Percentiles rank a stretch among this genome's conserved stretches.
These are phyloP conservation scores for Naganishia albida DNA, from an alignment of 1,284 basidiomycete genomes.

Conservation along the genomic window DNA sequence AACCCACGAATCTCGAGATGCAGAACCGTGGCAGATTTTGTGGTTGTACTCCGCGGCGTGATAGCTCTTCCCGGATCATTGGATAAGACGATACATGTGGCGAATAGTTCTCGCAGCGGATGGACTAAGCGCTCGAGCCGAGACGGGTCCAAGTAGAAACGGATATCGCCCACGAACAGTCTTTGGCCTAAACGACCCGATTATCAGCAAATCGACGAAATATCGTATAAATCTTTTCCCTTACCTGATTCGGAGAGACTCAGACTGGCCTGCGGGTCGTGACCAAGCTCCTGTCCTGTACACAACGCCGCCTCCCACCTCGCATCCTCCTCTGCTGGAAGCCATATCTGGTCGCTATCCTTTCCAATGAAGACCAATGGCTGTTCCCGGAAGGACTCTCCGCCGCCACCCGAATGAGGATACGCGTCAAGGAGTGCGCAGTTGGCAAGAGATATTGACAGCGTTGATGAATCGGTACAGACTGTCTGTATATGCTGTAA, in stretches of 20 bases:
- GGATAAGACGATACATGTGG: constrained; percentile 11
- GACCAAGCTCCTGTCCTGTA: no score
- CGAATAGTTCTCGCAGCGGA: constrained; percentile 39
- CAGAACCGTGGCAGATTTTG: not conserved
- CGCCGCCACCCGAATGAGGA: not conserved
- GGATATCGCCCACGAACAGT: constrained; percentile 62
- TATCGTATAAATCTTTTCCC: not conserved
- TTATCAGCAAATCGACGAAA: not conserved
- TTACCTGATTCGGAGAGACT: not conserved
- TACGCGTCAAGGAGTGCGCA: constrained; percentile 7
- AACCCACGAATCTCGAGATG: not conserved
- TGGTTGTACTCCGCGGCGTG: not conserved
- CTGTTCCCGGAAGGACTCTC: not conserved
- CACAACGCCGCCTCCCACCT: no score
- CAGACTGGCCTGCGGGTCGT: not conserved
- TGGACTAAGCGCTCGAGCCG: constrained; percentile 53
- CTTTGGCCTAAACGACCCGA: not conserved
- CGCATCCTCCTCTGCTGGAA: not conserved
- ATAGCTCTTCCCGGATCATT: no score
- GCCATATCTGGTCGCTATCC: not conserved
- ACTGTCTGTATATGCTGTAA: not conserved
- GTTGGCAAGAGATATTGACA: not conserved
- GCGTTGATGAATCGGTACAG: not conserved
- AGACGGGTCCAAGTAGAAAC: constrained; percentile 73
- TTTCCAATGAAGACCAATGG: constrained; percentile 5